Conservation (phyloP, 1,139 yeast genomes). For the Debaryomyces robertsiae region DNA sequence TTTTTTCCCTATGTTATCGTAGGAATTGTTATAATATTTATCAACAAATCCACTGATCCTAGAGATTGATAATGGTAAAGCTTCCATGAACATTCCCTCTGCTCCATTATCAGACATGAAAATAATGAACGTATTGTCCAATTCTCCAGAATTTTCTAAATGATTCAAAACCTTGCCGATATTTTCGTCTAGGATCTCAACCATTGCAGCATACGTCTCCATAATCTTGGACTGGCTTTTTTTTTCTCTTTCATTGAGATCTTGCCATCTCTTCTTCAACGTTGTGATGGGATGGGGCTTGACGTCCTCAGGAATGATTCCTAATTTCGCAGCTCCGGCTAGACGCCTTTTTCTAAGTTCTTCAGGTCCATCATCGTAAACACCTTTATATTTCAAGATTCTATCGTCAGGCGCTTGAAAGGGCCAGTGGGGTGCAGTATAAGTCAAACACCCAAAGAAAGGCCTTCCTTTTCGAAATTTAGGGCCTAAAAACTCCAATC, state of each 20-base stretch:
- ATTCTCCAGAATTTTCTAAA: conserved; percentile 41
- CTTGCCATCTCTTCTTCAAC: conserved; percentile 44
- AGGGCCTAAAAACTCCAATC: conserved; percentile 36
- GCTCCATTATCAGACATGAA: conserved; percentile 67
- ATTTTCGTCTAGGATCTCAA: conserved; percentile 52
- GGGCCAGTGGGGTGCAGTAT: conserved; percentile 68
- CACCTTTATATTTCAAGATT: conserved; percentile 50
- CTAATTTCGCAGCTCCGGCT: conserved; percentile 40
- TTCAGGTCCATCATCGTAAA: conserved; percentile 53
- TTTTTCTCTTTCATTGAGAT: conserved; percentile 37
- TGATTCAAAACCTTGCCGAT: conserved; percentile 48
- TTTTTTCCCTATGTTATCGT: conserved; percentile 50
- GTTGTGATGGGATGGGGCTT: conserved; percentile 51
- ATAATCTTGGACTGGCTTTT: conserved; percentile 44
- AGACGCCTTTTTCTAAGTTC: conserved; percentile 42
- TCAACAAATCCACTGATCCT: conserved; percentile 30
- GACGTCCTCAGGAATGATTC: conserved; percentile 45
- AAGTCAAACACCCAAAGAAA: conserved; percentile 54
- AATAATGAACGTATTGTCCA: conserved; percentile 54
- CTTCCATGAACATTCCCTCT: conserved; percentile 59
- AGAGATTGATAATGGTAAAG: conserved; percentile 43
- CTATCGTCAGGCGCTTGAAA: conserved; percentile 54
- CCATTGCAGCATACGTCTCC: conserved; percentile 65
- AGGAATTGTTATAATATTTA: conserved; percentile 42
- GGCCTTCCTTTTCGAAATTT: conserved; percentile 42